Evolutionary conservation across 371 early-diverging fungal species (phyloP), one percentile per base, ranked within the genome.

Genomic region (Mycotypha africana): DNA sequence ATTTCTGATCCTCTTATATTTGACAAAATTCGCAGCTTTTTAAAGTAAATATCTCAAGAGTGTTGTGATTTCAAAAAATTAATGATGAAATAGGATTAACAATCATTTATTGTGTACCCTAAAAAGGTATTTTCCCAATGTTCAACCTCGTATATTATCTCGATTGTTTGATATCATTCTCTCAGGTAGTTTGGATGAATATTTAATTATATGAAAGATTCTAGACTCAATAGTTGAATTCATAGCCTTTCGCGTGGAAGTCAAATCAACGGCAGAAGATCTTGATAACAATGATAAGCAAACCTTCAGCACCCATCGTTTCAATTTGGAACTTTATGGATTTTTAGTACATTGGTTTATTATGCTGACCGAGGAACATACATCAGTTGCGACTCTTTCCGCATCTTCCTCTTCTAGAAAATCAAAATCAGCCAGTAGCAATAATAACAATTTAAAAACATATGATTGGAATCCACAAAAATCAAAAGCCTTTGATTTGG

Each of bases 301-400:
- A 24, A 72, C 81, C 11, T 86, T 82, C 58, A 71, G 78, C 17
- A 62, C 58, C 16, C 86, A 88, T 55, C 72, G 78, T 2, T 50
- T 61, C 1, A 60, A 78, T 19, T 61, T 92, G 8, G 90, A 92
- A 55, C 70, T 84, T 50, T 92, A 89, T 45, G 86, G 82, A 10
- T 93, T 86, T 46, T 43, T 89, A 38, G 58, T 85, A 25, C 80
- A 83, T 45, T 89, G 89, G 89, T 60, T 83, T 11, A 59, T 90
- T 23, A 56, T 72, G 25, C 55, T 70, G 10, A 82, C 79, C 9
- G 91, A 89, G 56, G 74, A 78, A 12, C 70, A 70, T 22, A 48
- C 62, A 30, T n/a, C n/a, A n/a, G n/a, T n/a, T n/a, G n/a, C n/a
- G n/a, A n/a, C n/a, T n/a, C n/a, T n/a, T n/a, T n/a, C n/a, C n/a